Conservation (phyloP, 306 rosid species). For the Phaseolus lunatus region DNA sequence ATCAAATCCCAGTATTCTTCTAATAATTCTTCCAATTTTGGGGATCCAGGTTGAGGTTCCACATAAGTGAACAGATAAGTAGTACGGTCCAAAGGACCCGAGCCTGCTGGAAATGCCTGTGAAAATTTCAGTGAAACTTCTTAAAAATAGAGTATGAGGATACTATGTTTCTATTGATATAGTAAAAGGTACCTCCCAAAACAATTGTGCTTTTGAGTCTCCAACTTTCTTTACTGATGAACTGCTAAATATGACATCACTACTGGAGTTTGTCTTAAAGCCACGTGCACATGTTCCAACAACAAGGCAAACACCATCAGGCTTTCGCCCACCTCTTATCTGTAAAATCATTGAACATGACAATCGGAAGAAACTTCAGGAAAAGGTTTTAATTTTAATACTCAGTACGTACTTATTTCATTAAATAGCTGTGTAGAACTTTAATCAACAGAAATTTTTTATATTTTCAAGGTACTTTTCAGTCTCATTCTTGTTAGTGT, state of each 20-base stretch:
- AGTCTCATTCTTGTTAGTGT: slow-evolving; percentile 13
- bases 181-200: slow-evolving; percentile 86
- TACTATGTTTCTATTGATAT: slow-evolving; percentile 14
- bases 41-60: slow-evolving; percentile 86
- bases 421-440: slow-evolving; percentile 4
- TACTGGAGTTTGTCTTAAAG: slow-evolving; percentile 60
- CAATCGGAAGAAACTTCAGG: slow-evolving; percentile 43
- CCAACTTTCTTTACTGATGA: slow-evolving; percentile 77
- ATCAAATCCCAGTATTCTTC: slow-evolving; percentile 89
- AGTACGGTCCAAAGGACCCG: slow-evolving; percentile 91
- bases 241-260: slow-evolving; percentile 92
- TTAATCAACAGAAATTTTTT: background rate
- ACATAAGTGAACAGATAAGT: slow-evolving; percentile 93
- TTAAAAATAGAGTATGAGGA: slow-evolving; percentile 3
- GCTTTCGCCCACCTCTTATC: slow-evolving; percentile 85
- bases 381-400: slow-evolving; percentile 11
- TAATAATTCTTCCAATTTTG: slow-evolving; percentile 78
- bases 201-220: slow-evolving; percentile 73
- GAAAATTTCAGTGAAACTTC: slow-evolving; percentile 47
- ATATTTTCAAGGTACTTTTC: background rate
- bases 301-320: slow-evolving; percentile 93
- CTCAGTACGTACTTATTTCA: background rate
- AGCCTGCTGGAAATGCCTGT: slow-evolving; percentile 97
- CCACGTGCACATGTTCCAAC: slow-evolving; percentile 98
- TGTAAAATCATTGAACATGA: slow-evolving; percentile 52